phyloP scores from a whole-genome alignment of 306 rosid species.

The Malus orientalis region DNA sequence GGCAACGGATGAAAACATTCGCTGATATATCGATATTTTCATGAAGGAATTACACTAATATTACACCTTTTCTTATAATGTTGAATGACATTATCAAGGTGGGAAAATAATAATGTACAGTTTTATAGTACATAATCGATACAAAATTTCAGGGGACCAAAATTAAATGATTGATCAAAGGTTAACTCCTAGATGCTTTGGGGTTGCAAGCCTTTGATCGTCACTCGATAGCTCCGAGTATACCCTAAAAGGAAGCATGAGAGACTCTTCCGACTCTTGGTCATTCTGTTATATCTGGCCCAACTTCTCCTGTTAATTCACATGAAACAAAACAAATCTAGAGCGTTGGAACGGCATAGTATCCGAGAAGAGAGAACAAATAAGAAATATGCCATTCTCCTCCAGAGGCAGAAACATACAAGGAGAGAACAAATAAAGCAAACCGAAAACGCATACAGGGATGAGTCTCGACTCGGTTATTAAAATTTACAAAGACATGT shows the following conservation, averaged over 20 bases:
- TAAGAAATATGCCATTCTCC: background rate
- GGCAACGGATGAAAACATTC: too few relatives aligned
- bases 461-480: background rate
- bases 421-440: background rate
- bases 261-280: background rate
- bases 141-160: slow-evolving; percentile 17
- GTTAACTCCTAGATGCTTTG: background rate
- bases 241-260: background rate
- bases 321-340: slow-evolving; percentile 9
- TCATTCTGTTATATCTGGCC: slow-evolving; percentile 47
- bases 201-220: background rate
- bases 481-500: background rate
- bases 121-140: slow-evolving; percentile 4
- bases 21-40: background rate
- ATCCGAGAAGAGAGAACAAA: background rate
- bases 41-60: background rate
- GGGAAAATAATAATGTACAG: background rate
- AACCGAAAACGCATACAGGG: background rate
- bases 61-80: background rate
- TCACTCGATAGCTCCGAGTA: background rate
- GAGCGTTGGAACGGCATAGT: background rate
- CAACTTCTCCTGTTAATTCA: slow-evolving; percentile 68
- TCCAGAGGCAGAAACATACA: background rate
- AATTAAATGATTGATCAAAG: background rate
- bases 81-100: background rate